Evolutionary conservation across 352 stramenopile species (phyloP).

Genomic region (Lagenidium giganteum): DNA sequence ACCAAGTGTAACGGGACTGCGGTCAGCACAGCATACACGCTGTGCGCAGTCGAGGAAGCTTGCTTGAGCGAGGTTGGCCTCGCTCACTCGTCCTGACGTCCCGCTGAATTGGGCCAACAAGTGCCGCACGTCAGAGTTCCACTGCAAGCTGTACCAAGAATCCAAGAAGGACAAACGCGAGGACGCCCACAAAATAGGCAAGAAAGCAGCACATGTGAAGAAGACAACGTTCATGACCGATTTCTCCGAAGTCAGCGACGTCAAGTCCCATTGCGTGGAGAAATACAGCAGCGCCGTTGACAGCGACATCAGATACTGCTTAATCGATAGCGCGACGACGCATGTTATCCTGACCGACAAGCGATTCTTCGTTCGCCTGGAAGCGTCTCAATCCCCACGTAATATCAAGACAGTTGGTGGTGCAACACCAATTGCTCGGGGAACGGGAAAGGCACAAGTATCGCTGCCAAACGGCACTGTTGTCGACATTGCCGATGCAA

Average conservation of each 20-base stretch:
- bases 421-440: constrained; percentile 1
- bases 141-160: constrained; percentile 10
- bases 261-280: constrained; percentile 8
- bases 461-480: constrained; percentile 5
- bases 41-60: no score
- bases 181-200: no score
- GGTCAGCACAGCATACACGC: no score
- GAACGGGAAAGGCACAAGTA: background rate
- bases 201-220: no score
- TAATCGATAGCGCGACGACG: constrained; percentile 8
- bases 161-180: no score
- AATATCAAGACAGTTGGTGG: constrained; percentile 7
- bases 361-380: constrained; percentile 3
- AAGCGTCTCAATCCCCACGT: background rate
- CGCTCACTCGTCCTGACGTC: no score
- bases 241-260: constrained; percentile 10
- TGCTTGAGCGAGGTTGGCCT: no score
- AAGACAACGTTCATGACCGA: constrained; percentile 11
- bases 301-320: background rate
- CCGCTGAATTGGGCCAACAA: constrained; percentile 1
- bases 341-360: constrained; percentile 7
- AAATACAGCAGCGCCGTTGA: background rate
- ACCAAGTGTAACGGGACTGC: no score
- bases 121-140: constrained; percentile 2
- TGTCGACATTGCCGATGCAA: constrained; percentile 1